Evolutionary conservation across 1,284 basidiomycete genomes (phyloP).

Genomic region (Ceratobasidium sp.): DNA sequence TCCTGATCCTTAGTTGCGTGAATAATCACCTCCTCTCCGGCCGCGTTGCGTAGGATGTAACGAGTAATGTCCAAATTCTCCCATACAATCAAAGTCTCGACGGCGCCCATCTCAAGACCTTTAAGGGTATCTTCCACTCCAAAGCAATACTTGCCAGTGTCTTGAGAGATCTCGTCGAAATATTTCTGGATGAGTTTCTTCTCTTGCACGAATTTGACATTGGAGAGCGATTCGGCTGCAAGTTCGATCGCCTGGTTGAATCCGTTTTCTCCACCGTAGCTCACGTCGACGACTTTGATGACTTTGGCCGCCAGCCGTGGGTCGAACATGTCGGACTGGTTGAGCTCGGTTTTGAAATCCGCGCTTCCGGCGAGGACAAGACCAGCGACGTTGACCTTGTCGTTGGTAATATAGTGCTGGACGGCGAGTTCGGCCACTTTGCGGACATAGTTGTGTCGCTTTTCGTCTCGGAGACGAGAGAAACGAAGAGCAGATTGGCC

Average conservation of each 20-base stretch:
- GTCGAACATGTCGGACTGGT: constrained; percentile 98
- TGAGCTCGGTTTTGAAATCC: constrained; percentile 98
- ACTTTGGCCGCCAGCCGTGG: constrained; percentile 87
- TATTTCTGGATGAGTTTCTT: constrained; percentile 97
- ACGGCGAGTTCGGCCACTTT: constrained; percentile 98
- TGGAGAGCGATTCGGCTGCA: constrained; percentile 93
- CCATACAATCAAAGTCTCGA: constrained; percentile 98
- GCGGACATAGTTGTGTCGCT: constrained; percentile 99
- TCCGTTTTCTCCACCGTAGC: constrained; percentile 98
- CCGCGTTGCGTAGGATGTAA: constrained; percentile 88
- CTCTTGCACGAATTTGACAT: constrained; percentile 99
- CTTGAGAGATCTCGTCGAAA: constrained; percentile 99
- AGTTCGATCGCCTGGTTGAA: constrained; percentile 99
- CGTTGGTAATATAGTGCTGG: constrained; percentile 97
- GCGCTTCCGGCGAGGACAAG: constrained; percentile 98
- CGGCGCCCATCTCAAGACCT: constrained; percentile 94
- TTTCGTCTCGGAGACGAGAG: constrained; percentile 99
- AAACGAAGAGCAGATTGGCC: constrained; percentile 99
- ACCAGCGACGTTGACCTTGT: constrained; percentile 98
- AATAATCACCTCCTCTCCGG: constrained; percentile 87
- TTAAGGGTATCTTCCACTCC: constrained; percentile 98
- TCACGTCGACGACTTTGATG: constrained; percentile 98
- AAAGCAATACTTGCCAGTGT: constrained; percentile 98
- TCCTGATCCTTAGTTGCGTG: constrained; percentile 85
- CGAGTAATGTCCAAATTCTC: constrained; percentile 94